Percentiles rank a stretch among this genome's conserved stretches.
These are phyloP conservation scores for Ophiostoma perfectum DNA, from an alignment of 2,329 filamentous ascomycete species.

Conservation along the genomic window DNA sequence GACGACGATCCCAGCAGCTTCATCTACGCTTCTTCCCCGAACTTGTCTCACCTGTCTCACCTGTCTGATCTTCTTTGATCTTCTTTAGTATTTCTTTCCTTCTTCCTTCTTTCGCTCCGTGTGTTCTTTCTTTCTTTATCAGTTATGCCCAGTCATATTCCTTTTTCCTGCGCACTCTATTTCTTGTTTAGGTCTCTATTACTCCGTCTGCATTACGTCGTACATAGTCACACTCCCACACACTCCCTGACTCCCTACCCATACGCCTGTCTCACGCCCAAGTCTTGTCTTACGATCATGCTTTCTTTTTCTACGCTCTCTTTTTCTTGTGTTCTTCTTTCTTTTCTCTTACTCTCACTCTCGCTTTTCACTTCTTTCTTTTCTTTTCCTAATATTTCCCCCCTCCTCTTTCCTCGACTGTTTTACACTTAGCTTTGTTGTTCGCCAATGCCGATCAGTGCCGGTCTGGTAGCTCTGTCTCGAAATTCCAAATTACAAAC, in stretches of 20 bases:
- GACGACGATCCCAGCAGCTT: slow-evolving; percentile 2
- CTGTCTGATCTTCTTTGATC: background rate
- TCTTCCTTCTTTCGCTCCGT: background rate
- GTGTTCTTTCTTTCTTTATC: background rate
- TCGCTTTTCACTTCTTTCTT: background rate
- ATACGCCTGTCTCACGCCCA: no score
- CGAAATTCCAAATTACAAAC: background rate
- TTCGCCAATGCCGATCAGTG: background rate
- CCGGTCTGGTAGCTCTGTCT: background rate
- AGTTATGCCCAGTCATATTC: background rate
- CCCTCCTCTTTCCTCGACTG: background rate
- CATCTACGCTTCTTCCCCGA: background rate
- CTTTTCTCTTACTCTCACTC: background rate
- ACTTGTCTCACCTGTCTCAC: background rate
- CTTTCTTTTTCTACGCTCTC: no score
- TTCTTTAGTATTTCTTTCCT: background rate
- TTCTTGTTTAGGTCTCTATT: background rate
- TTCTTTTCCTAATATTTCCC: background rate
- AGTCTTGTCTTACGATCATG: no score
- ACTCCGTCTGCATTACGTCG: slow-evolving; percentile 2
- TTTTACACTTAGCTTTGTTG: background rate
- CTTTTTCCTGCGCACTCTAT: background rate
- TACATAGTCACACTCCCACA: background rate
- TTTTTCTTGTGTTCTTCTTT: background rate
- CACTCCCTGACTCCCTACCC: background rate